phyloP scores from a whole-genome alignment of 2,329 filamentous ascomycete genomes.

The Paraconiothyrium brasiliense region DNA sequence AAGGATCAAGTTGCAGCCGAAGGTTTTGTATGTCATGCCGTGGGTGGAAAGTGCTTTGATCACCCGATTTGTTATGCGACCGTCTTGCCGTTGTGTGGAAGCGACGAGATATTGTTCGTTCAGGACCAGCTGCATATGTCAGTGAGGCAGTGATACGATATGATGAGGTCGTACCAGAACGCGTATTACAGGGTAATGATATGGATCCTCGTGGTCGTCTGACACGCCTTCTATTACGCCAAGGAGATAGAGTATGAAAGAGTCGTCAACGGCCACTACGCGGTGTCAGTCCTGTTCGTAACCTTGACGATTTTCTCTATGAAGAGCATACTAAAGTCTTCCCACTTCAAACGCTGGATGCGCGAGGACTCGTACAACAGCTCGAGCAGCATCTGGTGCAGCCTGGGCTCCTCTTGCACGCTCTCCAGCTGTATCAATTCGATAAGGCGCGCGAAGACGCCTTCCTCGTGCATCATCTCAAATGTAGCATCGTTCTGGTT shows the following conservation, averaged over 20 bases:
- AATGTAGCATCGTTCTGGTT: constrained; percentile 81
- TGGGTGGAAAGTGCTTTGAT: constrained; percentile 88
- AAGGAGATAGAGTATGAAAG: constrained; percentile 85
- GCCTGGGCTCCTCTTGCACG: constrained; percentile 69
- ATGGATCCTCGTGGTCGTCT: constrained; percentile 88
- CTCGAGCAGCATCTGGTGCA: constrained; percentile 85
- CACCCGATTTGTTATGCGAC: constrained; percentile 83
- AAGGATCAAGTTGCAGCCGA: constrained; percentile 96
- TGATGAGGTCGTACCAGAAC: constrained; percentile 74
- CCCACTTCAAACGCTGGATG: constrained; percentile 79
- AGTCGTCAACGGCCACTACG: constrained; percentile 71
- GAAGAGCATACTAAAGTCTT: constrained; percentile 75
- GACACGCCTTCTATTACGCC: constrained; percentile 87
- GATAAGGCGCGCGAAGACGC: constrained; percentile 82
- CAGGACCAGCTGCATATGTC: constrained; percentile 75
- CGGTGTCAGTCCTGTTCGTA: constrained; percentile 19
- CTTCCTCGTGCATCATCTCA: constrained; percentile 85
- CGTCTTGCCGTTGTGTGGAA: constrained; percentile 53
- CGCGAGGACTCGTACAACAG: constrained; percentile 96
- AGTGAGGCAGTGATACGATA: background rate
- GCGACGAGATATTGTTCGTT: constrained; percentile 98
- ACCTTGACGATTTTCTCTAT: background rate
- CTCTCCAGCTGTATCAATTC: constrained; percentile 77
- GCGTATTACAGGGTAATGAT: constrained; percentile 93
- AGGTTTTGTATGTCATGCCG: constrained; percentile 86